These are phyloP conservation scores for Dendrobium chrysotoxum DNA, from an alignment of 106 monocot genomes.

Conservation along the genomic window DNA sequence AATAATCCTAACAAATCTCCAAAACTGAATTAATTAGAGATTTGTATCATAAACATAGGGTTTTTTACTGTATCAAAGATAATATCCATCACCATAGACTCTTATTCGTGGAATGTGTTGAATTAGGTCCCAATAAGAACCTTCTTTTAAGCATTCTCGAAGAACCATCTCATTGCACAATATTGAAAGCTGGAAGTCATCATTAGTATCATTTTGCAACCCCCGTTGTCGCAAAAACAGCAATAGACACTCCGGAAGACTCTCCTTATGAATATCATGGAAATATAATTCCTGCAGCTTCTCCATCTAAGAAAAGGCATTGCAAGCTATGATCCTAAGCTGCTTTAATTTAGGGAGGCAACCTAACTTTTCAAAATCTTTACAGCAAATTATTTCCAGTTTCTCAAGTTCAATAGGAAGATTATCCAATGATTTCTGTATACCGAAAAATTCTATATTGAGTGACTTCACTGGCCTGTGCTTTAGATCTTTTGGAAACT, in stretches of 20 bases:
- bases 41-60: slow-evolving; percentile 25
- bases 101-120: slow-evolving; percentile 15
- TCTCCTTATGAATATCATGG: background rate
- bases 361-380: too few species aligned
- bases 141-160: background rate
- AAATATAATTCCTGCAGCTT: background rate
- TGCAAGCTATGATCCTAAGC: too few species aligned
- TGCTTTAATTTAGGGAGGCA: too few species aligned
- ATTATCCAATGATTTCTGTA: background rate
- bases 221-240: background rate
- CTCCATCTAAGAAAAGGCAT: slow-evolving; percentile 3
- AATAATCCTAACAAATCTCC: too few species aligned
- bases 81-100: background rate
- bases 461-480: slow-evolving; percentile 6
- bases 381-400: background rate
- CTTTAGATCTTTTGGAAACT: slow-evolving; percentile 11
- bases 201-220: background rate
- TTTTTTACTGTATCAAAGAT: slow-evolving; percentile 20
- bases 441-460: background rate
- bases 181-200: background rate
- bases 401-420: background rate
- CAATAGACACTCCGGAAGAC: slow-evolving; percentile 14
- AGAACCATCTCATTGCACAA: background rate
- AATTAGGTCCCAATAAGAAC: slow-evolving; percentile 27
- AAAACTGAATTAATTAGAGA: background rate